These are phyloP conservation scores for Vitis labrusca DNA, from an alignment of 164 flowering plant species.

Conservation along the genomic window DNA sequence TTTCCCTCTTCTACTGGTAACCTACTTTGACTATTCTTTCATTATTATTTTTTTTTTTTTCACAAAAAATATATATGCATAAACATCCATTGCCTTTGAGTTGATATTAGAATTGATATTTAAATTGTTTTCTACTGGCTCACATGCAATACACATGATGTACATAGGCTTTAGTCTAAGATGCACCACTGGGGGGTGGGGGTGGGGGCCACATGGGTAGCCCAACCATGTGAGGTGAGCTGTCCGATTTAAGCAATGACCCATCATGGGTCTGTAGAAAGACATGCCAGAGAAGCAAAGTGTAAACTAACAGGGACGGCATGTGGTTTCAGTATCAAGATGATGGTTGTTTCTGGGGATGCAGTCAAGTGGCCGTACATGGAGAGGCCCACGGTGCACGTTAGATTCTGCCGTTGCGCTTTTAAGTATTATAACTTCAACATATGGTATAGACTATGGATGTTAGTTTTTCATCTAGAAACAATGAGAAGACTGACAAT, in stretches of 20 bases:
- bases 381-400: conserved; percentile 1
- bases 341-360: conserved; percentile 11
- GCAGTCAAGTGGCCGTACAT: conserved; percentile 12
- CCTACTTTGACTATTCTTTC: neutral
- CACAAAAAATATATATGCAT: no score
- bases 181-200: neutral
- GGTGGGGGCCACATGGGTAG: conserved; percentile 25
- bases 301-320: conserved; percentile 28
- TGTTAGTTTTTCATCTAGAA: no score
- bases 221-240: conserved; percentile 38
- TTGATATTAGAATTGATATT: no score
- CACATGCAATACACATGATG: no score
- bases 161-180: neutral
- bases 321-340: conserved; percentile 22
- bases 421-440: neutral
- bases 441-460: no score
- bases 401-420: neutral
- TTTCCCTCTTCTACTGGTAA: conserved; percentile 40
- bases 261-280: conserved; percentile 13
- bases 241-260: conserved; percentile 20
- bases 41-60: no score
- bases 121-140: no score
- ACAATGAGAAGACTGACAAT: no score
- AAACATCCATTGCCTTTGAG: no score
- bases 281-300: conserved; percentile 29